Conservation (phyloP, 352 stramenopile species). For the Globisporangium nunn region DNA sequence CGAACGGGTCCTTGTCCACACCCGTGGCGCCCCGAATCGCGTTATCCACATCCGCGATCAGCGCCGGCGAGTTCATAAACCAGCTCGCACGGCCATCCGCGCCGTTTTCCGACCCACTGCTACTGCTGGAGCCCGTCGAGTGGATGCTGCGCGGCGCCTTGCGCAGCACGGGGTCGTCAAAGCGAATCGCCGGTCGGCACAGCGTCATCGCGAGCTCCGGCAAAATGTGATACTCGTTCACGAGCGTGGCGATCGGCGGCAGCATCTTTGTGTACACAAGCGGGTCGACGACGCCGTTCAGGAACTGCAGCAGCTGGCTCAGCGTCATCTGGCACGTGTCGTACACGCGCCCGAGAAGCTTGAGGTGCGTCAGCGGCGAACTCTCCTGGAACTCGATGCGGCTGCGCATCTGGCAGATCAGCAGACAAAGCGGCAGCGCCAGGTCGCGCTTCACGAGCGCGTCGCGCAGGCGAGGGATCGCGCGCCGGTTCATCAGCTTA, state of each 20-base stretch:
- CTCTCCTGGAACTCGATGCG: slow-evolving; percentile 80
- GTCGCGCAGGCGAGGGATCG: slow-evolving; percentile 75
- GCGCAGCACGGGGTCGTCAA: slow-evolving; percentile 58
- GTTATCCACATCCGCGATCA: slow-evolving; percentile 50
- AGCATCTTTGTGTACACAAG: slow-evolving; percentile 67
- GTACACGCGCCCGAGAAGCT: slow-evolving; percentile 71
- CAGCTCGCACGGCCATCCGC: slow-evolving; percentile 22
- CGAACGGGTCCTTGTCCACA: slow-evolving; percentile 34
- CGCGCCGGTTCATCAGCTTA: slow-evolving; percentile 79
- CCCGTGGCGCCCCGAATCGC: slow-evolving; percentile 18
- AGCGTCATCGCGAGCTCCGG: slow-evolving; percentile 76
- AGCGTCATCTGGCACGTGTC: slow-evolving; percentile 84
- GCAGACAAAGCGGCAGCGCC: slow-evolving; percentile 60
- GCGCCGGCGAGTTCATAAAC: slow-evolving; percentile 57
- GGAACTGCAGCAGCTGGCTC: slow-evolving; percentile 82
- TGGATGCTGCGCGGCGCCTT: slow-evolving; percentile 60
- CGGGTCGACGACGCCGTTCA: slow-evolving; percentile 68
- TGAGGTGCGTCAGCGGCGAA: slow-evolving; percentile 48
- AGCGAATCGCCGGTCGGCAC: slow-evolving; percentile 70
- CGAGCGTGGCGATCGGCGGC: slow-evolving; percentile 47
- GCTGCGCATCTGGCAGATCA: slow-evolving; percentile 84
- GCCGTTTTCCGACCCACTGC: slow-evolving; percentile 9
- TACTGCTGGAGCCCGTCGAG: slow-evolving; percentile 21
- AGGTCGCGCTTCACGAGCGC: slow-evolving; percentile 77
- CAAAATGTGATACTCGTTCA: slow-evolving; percentile 69